Evolutionary conservation across 176 grass and related monocot species (phyloP).

Genomic region (Tillandsia leiboldiana): DNA sequence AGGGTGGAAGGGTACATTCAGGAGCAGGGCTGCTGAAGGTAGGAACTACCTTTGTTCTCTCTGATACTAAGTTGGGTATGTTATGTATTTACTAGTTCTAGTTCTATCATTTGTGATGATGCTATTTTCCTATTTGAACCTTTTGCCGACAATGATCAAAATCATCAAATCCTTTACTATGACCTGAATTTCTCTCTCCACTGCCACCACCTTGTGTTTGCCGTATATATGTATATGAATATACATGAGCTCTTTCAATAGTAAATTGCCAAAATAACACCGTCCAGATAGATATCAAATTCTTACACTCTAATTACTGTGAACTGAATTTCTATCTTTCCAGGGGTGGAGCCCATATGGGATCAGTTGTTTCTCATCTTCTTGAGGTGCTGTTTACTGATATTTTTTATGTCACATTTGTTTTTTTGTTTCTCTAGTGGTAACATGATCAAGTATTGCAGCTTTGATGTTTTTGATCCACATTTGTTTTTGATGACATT

Average conservation of each 20-base stretch:
- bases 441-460: slow-evolving; percentile 14
- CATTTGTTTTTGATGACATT: background rate
- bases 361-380: slow-evolving; percentile 82
- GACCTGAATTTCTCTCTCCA: no score
- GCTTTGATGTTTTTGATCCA: slow-evolving; percentile 12
- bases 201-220: no score
- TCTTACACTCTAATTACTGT: background rate
- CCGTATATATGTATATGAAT: no score
- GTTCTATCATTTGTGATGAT: background rate
- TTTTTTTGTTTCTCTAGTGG: background rate
- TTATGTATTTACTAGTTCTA: background rate
- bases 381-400: slow-evolving; percentile 53
- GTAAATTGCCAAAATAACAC: no score
- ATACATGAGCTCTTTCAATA: no score
- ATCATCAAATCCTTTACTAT: no score
- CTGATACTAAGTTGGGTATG: background rate
- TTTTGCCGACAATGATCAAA: slow-evolving; percentile 8
- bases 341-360: slow-evolving; percentile 91
- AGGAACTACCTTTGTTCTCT: background rate
- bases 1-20: no score
- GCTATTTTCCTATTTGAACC: background rate
- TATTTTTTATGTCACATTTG: slow-evolving; percentile 13
- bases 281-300: no score
- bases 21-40: no score
- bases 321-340: slow-evolving; percentile 10